Base-by-base conservation (phyloP, 805 yeast species). In the Metschnikowia similis region DNA sequence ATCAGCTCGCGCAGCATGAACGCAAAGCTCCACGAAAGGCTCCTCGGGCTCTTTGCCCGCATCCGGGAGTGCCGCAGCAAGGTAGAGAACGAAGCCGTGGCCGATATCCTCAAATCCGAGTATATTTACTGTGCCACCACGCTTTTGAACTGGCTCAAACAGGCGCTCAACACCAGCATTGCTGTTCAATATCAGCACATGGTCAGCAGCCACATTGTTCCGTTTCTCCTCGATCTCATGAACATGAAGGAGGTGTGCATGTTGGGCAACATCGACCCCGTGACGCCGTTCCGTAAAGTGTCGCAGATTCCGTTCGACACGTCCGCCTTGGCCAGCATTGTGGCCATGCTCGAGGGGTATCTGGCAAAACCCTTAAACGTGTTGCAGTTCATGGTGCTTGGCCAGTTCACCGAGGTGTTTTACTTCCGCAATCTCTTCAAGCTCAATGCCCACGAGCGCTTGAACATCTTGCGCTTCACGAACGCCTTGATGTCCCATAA, bases 171-270 rank as follows among this genome's bases (percentile, higher is more conserved):
- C 40, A 77, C 87, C 0, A 76, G 85, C 1, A 74, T 76, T 39
- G 81, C 85, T 1, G 62, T 74, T 0, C 68, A 81, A 8, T 64
- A 86, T 37, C 76, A 80, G 40, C 81, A 81, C 3, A 76, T 79
- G 48, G 66, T 85, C 35, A 67, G 56, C 13, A 47, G 56, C 6
- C 70, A 79, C 47, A 74, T 90, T 29, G 66, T 89, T 0, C 96
- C 96, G 28, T 83, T 87, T 53, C 69, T 89, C 49, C 71, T 88
- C 59, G 71, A 77, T 14, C 67, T 89, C 42, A 80, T 83, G 46
- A 77, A 75, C 41, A 77, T 87, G 72, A 83, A 88, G 52, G 97
- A 92, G 53, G 88, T 88, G 11, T 87, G 95, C 56, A 88, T 86
- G 56, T 66, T 87, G 49, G 84, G 85, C 0, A 77, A 76, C 31